Evolutionary conservation across 2,329 filamentous ascomycete genomes (phyloP), one percentile per base, ranked within the genome.

Genomic region (Sporothrix brunneoviolacea): DNA sequence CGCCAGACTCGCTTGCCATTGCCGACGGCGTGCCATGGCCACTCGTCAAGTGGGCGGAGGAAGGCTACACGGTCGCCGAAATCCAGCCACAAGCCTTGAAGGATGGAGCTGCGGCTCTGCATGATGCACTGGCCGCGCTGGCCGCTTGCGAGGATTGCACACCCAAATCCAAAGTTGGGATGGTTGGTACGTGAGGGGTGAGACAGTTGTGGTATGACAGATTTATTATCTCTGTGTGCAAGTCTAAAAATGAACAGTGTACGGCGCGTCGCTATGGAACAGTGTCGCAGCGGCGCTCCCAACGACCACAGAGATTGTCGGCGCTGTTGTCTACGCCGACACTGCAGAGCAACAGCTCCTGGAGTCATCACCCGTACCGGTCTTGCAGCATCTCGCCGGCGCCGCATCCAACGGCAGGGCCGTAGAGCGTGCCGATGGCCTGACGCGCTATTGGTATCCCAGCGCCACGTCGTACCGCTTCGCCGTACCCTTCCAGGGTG

Each of bases 41-140:
- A 0, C 59, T 79, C 13, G 61, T 77, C 54, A 88, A 87, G 64
- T 87, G 84, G 84, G 83, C 82, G 0, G 83, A 88, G 60, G 84
- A 88, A 61, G 81, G 83, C 0, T 86, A 79, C 56, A 69, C 76
- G 0, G 80, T 86, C 3, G 79, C 70, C 0, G 74, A 84, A 61
- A 61, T 86, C 0, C 60, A 65, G 2, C 68, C 2, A 57, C 56
- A 16, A 43, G 56, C 24, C 56, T 8, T 8, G 56, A 16, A 40
- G 54, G 16, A 42, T 56, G 44, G 50, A 91, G 15, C 47, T 55
- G 13, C 42, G 64, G 0, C 21, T 30, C 24, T 28, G 24, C 24
- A 28, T 5, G 10, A 10, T 28, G 4, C 47, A 28, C 35, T 66
- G 36, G 32, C 33, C n/a, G 49, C 45, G 21, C 35, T 64, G 12